A percentile compares a stretch with the other conserved stretches of the same genome.
Evolutionary conservation across 106 monocot species (phyloP).

Genomic region (Platanthera guangdongensis): DNA sequence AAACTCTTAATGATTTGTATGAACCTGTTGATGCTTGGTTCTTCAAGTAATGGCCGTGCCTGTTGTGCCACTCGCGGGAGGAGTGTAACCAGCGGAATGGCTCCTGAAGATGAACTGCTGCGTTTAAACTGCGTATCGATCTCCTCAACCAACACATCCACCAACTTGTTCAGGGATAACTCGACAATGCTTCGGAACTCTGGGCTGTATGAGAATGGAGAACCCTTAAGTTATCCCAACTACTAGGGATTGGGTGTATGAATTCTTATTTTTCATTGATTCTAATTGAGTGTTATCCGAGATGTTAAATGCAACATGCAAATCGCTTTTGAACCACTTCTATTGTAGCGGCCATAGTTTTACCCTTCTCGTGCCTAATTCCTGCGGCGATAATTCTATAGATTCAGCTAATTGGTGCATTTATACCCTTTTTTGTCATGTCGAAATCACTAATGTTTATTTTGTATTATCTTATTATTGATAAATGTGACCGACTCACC

Average conservation of each 20-base stretch:
- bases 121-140: conserved; percentile 16
- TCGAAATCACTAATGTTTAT: not conserved
- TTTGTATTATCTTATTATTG: not conserved
- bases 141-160: conserved; percentile 50
- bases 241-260: too few species aligned
- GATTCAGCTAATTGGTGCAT: not conserved
- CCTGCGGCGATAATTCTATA: too few species aligned
- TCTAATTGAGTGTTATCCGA: too few species aligned
- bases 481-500: not conserved
- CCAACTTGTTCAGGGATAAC: conserved; percentile 51
- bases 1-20: conserved; percentile 41
- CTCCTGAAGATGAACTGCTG: conserved; percentile 6
- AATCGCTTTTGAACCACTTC: too few species aligned
- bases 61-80: conserved; percentile 48
- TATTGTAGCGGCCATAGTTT: too few species aligned
- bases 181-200: conserved; percentile 60
- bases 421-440: not conserved
- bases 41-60: conserved; percentile 51
- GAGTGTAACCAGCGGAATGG: conserved; percentile 61
- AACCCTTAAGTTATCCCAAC: too few species aligned
- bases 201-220: conserved; percentile 21
- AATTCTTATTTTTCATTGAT: too few species aligned
- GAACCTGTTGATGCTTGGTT: conserved; percentile 65
- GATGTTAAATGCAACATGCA: too few species aligned
- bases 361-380: too few species aligned